phyloP scores from a whole-genome alignment of 768 basidiomycete species.

The Lepiota venenata region DNA sequence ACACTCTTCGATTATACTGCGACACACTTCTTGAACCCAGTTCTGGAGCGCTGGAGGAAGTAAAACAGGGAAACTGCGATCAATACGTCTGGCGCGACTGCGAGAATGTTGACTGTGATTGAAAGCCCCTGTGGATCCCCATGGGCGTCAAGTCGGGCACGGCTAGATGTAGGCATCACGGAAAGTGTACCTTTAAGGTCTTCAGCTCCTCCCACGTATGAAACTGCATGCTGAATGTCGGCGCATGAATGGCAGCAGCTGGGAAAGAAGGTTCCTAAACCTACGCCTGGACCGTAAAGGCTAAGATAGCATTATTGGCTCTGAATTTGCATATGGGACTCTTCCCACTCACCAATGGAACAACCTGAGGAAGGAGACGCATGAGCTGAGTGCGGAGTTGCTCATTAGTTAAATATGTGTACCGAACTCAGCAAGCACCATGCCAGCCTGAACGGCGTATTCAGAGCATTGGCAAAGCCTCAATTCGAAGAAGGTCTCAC shows the following conservation, averaged over 20 bases:
- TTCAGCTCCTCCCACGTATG: slow-evolving; percentile 41
- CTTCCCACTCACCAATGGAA: slow-evolving; percentile 35
- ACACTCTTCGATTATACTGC: not conserved
- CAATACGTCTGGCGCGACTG: slow-evolving; percentile 44
- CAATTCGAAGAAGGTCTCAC: slow-evolving; percentile 26
- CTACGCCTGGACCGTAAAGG: slow-evolving; percentile 46
- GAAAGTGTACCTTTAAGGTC: slow-evolving; percentile 37
- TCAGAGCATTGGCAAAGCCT: not conserved
- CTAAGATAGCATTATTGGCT: slow-evolving; percentile 21
- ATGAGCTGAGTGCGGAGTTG: not conserved
- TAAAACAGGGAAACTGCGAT: slow-evolving; percentile 48
- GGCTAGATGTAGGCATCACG: not conserved
- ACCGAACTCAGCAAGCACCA: slow-evolving; percentile 54
- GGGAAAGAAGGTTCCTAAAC: slow-evolving; percentile 13
- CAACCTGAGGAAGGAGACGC: slow-evolving; percentile 25
- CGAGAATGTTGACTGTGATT: slow-evolving; percentile 52
- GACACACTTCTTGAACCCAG: slow-evolving; percentile 47
- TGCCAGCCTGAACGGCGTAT: slow-evolving; percentile 24
- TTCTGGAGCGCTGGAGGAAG: slow-evolving; percentile 47
- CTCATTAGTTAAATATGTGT: slow-evolving; percentile 10
- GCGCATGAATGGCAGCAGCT: not conserved
- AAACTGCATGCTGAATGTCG: slow-evolving; percentile 33
- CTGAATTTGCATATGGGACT: slow-evolving; percentile 2
- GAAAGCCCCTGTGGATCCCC: slow-evolving; percentile 38
- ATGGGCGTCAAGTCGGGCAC: slow-evolving; percentile 8